Evolutionary conservation across 2,329 filamentous ascomycete genomes (phyloP), one percentile per base, ranked within the genome.

Genomic region (Penicillium sp.): DNA sequence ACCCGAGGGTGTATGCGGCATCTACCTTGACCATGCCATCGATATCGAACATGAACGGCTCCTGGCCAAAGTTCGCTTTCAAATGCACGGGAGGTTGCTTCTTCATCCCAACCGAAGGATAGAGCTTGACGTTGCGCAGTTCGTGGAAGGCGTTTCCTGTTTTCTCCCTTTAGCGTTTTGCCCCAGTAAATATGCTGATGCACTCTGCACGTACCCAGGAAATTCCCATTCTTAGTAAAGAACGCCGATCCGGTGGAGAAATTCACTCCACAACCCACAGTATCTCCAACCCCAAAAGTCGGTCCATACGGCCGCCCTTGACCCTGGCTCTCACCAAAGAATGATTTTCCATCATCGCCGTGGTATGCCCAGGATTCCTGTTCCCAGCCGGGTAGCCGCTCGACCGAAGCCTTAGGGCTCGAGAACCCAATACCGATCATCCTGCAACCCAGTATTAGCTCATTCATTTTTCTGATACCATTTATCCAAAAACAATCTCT

Each of bases 41-140:
- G 67, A 99, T 98, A 73, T 97, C 91, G 77, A 90, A 99, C 47
- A 91, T 84, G 75, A 98, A 98, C 3, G 90, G 90, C 55, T 84
- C 85, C 75, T 86, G 84, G 37, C 86, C 86, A 71, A 89, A 88
- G 70, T 89, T 89, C 37, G 81, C 83, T 45, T 78, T 79, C 22
- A 89, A 68, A 61, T 85, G 84, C 58, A 87, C 84, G 52, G 81
- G 81, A 0, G 83, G 81, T 66, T 80, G 73, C 58, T 86, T 87
- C 76, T 88, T 88, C 82, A 89, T 85, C n/a, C 86, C 86, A 20
- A 89, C 81, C 0, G 83, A 84, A 1, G 86, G 86, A 68, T 77
- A 82, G 7, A 82, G 69, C 58, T 76, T 77, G 28, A 78, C 64
- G 38, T 77, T 74, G 58, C 70, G 75, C 45, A 83, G 63, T 38